phyloP scores from a whole-genome alignment of 202 grass and related monocot genomes.

The Saccharum hybrid region DNA sequence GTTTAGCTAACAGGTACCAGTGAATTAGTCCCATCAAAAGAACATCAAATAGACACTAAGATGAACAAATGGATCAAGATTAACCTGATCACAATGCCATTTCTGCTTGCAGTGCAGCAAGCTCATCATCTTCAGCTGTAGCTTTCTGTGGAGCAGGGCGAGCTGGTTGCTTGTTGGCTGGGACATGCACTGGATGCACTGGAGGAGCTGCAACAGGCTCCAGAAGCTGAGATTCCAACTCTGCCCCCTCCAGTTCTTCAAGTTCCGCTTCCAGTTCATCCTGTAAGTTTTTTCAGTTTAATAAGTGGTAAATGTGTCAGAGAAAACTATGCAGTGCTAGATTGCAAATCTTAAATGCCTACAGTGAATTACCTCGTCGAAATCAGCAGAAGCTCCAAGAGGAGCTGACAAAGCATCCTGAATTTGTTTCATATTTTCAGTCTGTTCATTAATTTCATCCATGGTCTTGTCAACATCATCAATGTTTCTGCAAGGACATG shows the following conservation, averaged over 20 bases:
- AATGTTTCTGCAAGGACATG: constrained; percentile 59
- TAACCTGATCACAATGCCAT: constrained; percentile 84
- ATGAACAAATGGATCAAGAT: neutral
- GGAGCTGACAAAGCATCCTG: constrained; percentile 84
- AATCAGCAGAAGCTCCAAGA: constrained; percentile 76
- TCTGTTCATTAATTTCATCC: constrained; percentile 87
- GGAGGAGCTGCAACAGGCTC: constrained; percentile 64
- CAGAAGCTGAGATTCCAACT: constrained; percentile 78
- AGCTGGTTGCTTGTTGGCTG: constrained; percentile 44
- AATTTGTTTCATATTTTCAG: constrained; percentile 95
- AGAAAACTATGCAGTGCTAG: neutral
- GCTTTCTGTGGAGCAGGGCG: constrained; percentile 60
- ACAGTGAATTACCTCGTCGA: constrained; percentile 59
- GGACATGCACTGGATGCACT: constrained; percentile 55
- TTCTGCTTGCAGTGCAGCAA: constrained; percentile 92
- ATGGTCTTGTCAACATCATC: constrained; percentile 87
- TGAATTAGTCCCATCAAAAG: neutral
- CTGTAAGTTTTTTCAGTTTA: constrained; percentile 39
- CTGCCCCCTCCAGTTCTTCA: constrained; percentile 82
- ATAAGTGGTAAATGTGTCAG: constrained; percentile 2
- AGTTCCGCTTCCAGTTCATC: constrained; percentile 86
- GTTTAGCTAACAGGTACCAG: constrained; percentile 8
- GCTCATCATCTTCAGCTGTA: constrained; percentile 90
- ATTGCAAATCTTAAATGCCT: constrained; percentile 27
- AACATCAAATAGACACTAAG: neutral